Evolutionary conservation across 1,284 basidiomycete genomes (phyloP).

Genomic region (Ustilago lituana): DNA sequence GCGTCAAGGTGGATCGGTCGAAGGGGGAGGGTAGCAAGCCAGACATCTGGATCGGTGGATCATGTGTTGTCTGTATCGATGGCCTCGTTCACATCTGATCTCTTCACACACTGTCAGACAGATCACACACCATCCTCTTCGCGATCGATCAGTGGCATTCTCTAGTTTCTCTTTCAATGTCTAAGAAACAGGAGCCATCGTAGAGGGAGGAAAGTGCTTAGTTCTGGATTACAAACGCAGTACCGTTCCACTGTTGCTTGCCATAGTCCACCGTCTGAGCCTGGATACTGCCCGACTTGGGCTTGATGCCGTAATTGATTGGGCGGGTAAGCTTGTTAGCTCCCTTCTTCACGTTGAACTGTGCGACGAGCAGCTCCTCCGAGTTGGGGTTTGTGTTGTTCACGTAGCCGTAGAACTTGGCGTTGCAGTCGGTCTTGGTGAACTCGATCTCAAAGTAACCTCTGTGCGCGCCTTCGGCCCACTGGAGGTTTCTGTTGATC

Average conservation of each 20-base stretch:
- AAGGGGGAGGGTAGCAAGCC: conserved; percentile 8
- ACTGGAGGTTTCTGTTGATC: conserved; percentile 73
- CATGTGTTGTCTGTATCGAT: conserved; percentile 43
- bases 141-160: neutral
- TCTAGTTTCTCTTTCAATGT: no score
- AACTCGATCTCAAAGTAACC: conserved; percentile 71
- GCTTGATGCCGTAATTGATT: conserved; percentile 69
- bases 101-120: neutral
- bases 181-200: no score
- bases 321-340: conserved; percentile 73
- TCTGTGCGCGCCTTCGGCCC: conserved; percentile 75
- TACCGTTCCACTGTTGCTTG: conserved; percentile 51
- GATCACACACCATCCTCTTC: no score
- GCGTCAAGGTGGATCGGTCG: conserved; percentile 24
- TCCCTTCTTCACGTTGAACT: conserved; percentile 68
- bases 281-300: conserved; percentile 48
- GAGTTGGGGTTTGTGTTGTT: conserved; percentile 72
- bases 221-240: conserved; percentile 33
- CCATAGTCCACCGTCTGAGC: conserved; percentile 41
- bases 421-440: conserved; percentile 67
- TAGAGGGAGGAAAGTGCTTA: neutral
- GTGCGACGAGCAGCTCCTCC: conserved; percentile 68
- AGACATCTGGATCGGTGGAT: conserved; percentile 53
- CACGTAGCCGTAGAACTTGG: conserved; percentile 74
- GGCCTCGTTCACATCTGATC: conserved; percentile 30